Evolutionary conservation across 257 asterid genomes (phyloP).

Genomic region (Lycium barbarum): DNA sequence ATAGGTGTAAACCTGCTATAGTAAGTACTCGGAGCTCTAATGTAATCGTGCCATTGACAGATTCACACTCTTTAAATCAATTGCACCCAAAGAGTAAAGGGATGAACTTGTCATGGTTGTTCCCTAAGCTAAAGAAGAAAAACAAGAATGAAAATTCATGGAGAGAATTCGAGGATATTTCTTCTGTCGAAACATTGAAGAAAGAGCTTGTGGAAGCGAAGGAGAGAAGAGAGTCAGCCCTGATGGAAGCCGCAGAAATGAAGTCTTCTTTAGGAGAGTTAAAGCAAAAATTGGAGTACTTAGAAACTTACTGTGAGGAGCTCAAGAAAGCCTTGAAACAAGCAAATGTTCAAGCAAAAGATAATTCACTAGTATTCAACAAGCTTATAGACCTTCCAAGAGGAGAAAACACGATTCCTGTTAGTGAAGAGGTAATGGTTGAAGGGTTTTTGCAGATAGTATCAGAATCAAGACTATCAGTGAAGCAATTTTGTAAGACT

Average conservation of each 20-base stretch:
- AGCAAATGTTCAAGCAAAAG: slow-evolving; percentile 45
- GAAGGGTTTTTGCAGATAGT: slow-evolving; percentile 88
- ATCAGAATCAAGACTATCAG: slow-evolving; percentile 83
- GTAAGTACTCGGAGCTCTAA: slow-evolving; percentile 55
- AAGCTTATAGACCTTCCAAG: slow-evolving; percentile 48
- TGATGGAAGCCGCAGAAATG: slow-evolving; percentile 68
- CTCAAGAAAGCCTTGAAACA: slow-evolving; percentile 71
- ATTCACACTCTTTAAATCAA: slow-evolving; percentile 70
- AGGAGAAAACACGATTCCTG: slow-evolving; percentile 59
- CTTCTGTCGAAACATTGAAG: slow-evolving; percentile 60
- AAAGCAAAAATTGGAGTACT: slow-evolving; percentile 63
- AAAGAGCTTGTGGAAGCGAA: slow-evolving; percentile 66
- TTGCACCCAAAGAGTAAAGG: slow-evolving; percentile 61
- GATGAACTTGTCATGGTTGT: slow-evolving; percentile 69
- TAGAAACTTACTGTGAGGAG: slow-evolving; percentile 82
- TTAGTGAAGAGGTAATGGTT: slow-evolving; percentile 70
- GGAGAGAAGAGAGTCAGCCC: slow-evolving; percentile 65
- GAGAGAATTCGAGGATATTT: slow-evolving; percentile 50
- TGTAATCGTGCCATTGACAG: slow-evolving; percentile 65
- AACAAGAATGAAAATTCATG: slow-evolving; percentile 54
- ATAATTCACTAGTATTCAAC: slow-evolving; percentile 35
- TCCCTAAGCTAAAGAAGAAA: slow-evolving; percentile 80
- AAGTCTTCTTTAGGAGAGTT: slow-evolving; percentile 67
- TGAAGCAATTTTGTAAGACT: slow-evolving; percentile 82
- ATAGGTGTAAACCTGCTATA: slow-evolving; percentile 64